Evolutionary conservation across 352 stramenopile species (phyloP), one percentile per base, ranked within the genome.

Genomic region (Globisporangium paroecandrum): DNA sequence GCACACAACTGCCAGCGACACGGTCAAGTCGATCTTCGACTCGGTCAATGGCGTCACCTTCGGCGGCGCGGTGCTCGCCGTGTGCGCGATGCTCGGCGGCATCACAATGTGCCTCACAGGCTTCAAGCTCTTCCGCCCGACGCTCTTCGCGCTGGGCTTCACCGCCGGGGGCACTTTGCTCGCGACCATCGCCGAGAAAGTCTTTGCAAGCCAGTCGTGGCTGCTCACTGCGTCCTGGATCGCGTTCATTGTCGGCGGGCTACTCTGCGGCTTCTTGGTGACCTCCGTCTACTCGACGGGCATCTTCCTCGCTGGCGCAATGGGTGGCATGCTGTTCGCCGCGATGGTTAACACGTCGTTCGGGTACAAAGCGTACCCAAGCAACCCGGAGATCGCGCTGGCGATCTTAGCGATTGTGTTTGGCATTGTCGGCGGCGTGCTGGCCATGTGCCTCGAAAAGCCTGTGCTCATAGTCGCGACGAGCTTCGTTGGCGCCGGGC

Each of bases 111-210:
- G 61, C 22, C 66, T 77, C 13, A 80, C 68, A n/a, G 82, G 82
- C 58, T 89, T 79, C 67, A 82, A 81, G 47, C 67, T 89, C n/a
- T 73, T 90, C 22, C 82, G 78, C 9, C 77, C 71, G 27, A 74
- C 80, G 32, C 83, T 89, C 71, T 90, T 87, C 49, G 69, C 76
- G 8, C 77, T 78, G 62, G 79, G 79, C 9, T 88, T 89, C 69
- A 66, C 82, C 41, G 75, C 79, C 0, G 79, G 82, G 10, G 77
- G 77, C n/a, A 77, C 83, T 58, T 63, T 85, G 13, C 34, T 81
- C 6, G 76, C 77, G 15, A 69, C 65, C 13, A 58, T 85, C 43
- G 72, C 76, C 15, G 61, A 75, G 62, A 71, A 76, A 61, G 73
- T 75, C 32, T 77, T 84, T 38, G 66, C 72, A n/a, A 68, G 65